phyloP scores from a whole-genome alignment of 2,329 filamentous ascomycete genomes.

The Botrytis sinoallii region DNA sequence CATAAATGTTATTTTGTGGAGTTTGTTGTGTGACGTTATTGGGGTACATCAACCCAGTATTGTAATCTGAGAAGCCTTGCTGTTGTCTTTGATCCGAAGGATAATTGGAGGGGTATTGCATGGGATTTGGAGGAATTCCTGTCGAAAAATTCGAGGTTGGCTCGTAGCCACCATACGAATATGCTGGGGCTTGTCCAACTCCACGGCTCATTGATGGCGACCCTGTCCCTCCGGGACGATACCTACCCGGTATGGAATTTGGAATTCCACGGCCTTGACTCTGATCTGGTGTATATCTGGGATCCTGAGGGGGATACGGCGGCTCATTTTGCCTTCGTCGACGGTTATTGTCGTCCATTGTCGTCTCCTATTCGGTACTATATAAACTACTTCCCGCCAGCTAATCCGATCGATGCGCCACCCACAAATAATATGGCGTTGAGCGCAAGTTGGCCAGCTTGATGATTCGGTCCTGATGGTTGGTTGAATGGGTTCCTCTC shows the following conservation, averaged over 20 bases:
- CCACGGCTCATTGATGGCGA: constrained; percentile 44
- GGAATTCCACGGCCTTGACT: constrained; percentile 33
- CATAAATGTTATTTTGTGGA: constrained; percentile 66
- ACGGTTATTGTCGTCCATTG: constrained; percentile 77
- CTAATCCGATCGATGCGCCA: constrained; percentile 61
- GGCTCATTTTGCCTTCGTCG: constrained; percentile 73
- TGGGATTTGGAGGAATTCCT: constrained; percentile 40
- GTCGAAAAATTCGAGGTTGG: constrained; percentile 48
- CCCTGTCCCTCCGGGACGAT: constrained; percentile 49
- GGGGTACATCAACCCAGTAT: constrained; percentile 70
- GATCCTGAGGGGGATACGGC: constrained; percentile 58
- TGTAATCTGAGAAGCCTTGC: constrained; percentile 56
- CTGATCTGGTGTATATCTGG: constrained; percentile 46
- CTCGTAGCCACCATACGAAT: constrained; percentile 57
- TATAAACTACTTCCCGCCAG: constrained; percentile 52
- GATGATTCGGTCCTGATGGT: constrained; percentile 38
- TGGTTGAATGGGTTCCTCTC: not conserved
- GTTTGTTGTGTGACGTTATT: constrained; percentile 69
- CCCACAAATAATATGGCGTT: constrained; percentile 61
- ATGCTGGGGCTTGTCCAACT: constrained; percentile 49
- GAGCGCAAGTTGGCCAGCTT: constrained; percentile 64
- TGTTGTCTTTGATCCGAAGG: constrained; percentile 54
- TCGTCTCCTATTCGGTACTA: constrained; percentile 46
- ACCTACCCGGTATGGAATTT: constrained; percentile 40
- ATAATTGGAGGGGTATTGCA: constrained; percentile 35